Conservation (phyloP, 2,329 filamentous ascomycete genomes). For the Shiraia sp. region DNA sequence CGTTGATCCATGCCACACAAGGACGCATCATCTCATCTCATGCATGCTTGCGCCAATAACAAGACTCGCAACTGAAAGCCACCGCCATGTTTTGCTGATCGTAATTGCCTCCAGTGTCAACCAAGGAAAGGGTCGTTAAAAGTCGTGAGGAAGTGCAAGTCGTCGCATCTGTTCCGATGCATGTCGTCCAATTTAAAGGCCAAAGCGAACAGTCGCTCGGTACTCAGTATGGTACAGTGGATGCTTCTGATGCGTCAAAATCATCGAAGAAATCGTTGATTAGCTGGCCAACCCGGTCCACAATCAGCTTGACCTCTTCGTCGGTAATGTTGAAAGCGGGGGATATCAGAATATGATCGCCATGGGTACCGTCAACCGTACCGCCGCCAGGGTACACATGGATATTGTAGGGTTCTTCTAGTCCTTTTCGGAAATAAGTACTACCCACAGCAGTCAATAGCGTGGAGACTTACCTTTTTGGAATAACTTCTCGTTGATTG, state of each 20-base stretch:
- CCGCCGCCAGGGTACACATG: conserved; percentile 67
- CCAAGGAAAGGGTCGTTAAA: neutral
- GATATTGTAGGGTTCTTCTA: conserved; percentile 54
- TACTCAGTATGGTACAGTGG: neutral
- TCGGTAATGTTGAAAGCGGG: conserved; percentile 68
- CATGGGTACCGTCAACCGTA: conserved; percentile 60
- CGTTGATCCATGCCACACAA: too few relatives aligned
- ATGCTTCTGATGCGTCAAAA: neutral
- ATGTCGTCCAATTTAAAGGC: too few relatives aligned
- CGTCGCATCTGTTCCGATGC: neutral
- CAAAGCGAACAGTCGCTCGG: too few relatives aligned
- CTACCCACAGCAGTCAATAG: too few relatives aligned
- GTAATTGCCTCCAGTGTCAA: too few relatives aligned
- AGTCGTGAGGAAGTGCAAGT: neutral
- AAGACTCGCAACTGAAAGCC: too few relatives aligned
- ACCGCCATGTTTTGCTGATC: too few relatives aligned
- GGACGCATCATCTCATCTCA: too few relatives aligned
- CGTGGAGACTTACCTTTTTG: conserved; percentile 49
- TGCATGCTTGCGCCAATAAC: too few relatives aligned
- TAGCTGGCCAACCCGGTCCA: conserved; percentile 55
- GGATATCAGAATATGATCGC: conserved; percentile 72
- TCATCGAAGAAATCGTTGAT: conserved; percentile 53
- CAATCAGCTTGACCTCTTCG: conserved; percentile 61
- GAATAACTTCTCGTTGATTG: conserved; percentile 55
- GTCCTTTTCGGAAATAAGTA: conserved; percentile 33